These are phyloP conservation scores for Euphorbia schlechtendalii DNA, from an alignment of 441 rosid species.

Conservation along the genomic window DNA sequence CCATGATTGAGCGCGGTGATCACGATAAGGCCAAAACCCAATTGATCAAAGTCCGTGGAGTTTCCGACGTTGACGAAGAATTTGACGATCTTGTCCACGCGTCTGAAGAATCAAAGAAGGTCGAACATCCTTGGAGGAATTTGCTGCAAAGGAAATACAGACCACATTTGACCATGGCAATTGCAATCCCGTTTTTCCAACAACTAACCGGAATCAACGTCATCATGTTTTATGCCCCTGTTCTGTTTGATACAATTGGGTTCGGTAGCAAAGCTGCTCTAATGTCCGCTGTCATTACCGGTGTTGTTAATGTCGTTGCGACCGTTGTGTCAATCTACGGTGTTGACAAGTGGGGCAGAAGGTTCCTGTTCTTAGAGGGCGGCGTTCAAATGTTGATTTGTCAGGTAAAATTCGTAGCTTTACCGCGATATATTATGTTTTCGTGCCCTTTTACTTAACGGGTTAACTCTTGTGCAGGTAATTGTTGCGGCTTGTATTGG, in stretches of 20 bases:
- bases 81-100: slow-evolving; percentile 56
- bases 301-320: slow-evolving; percentile 53
- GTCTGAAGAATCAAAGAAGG: slow-evolving; percentile 55
- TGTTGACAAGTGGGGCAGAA: slow-evolving; percentile 85
- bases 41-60: slow-evolving; percentile 53
- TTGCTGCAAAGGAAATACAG: slow-evolving; percentile 58
- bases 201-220: too few species aligned
- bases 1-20: slow-evolving; percentile 72
- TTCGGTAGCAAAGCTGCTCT: slow-evolving; percentile 55
- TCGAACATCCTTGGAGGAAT: slow-evolving; percentile 69
- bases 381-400: slow-evolving; percentile 74
- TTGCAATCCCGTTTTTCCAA: slow-evolving; percentile 73
- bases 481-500: too few species aligned
- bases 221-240: slow-evolving; percentile 92
- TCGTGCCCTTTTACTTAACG: too few species aligned
- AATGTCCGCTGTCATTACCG: slow-evolving; percentile 82
- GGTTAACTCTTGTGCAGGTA: too few species aligned
- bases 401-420: slow-evolving; percentile 46
- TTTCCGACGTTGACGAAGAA: slow-evolving; percentile 54
- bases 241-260: slow-evolving; percentile 67
- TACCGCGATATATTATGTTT: too few species aligned
- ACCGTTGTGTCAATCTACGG: slow-evolving; percentile 65
- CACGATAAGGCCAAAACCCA: slow-evolving; percentile 38
- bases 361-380: slow-evolving; percentile 72
- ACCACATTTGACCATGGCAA: slow-evolving; percentile 68